phyloP scores from a whole-genome alignment of 257 asterid species.

The Fraxinus quadrangulata region DNA sequence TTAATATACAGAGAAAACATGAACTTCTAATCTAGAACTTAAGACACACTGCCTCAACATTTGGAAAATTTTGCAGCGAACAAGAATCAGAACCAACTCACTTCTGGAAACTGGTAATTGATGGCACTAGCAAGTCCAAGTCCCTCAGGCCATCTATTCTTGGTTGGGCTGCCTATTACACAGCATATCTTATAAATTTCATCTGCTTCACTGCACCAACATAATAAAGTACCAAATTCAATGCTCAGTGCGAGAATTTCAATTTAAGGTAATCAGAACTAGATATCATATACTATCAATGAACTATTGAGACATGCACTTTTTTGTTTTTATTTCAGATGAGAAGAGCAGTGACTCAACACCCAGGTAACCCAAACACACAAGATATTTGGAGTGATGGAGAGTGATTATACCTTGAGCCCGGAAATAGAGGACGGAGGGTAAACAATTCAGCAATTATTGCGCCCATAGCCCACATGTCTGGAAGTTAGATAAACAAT shows the following conservation, averaged over 20 bases:
- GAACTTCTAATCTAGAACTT: background rate
- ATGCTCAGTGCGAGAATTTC: background rate
- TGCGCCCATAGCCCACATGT: conserved; percentile 93
- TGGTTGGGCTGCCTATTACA: conserved; percentile 60
- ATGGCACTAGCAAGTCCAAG: conserved; percentile 63
- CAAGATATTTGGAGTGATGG: background rate
- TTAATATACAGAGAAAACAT: background rate
- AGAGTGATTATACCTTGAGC: conserved; percentile 47
- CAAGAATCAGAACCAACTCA: conserved; percentile 25
- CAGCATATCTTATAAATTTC: conserved; percentile 66
- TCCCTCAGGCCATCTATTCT: conserved; percentile 60
- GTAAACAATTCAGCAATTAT: conserved; percentile 72
- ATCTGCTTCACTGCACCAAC: conserved; percentile 57
- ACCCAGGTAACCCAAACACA: background rate
- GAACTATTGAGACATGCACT: background rate
- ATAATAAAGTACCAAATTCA: background rate
- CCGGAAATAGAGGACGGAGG: conserved; percentile 70
- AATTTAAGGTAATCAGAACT: background rate
- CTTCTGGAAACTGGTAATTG: conserved; percentile 68
- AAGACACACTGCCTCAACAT: background rate
- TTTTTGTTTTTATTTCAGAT: background rate
- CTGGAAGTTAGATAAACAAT: conserved; percentile 32
- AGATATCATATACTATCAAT: background rate
- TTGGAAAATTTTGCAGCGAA: background rate
- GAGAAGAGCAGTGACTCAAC: background rate